Conservation (phyloP, 345 rosid genomes). For the Fremontodendron californicum region DNA sequence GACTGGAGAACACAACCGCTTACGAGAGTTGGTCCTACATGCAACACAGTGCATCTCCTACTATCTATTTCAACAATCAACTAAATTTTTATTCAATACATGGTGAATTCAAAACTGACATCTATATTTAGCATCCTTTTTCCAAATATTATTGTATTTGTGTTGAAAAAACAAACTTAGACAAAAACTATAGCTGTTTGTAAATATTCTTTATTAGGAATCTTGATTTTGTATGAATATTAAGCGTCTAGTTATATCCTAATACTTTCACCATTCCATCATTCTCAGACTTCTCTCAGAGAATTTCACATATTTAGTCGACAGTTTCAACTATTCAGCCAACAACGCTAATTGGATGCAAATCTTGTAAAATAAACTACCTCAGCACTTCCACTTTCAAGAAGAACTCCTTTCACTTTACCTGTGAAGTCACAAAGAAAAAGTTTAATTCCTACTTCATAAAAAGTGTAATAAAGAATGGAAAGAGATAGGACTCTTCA, state of each 20-base stretch:
- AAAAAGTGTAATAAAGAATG: neutral
- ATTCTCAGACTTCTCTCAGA: neutral
- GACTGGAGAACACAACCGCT: neutral
- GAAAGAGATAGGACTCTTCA: neutral
- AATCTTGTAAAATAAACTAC: slow-evolving; percentile 32
- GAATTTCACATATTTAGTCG: neutral
- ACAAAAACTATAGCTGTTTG: too few relatives aligned
- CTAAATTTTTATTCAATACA: neutral
- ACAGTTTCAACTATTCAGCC: neutral
- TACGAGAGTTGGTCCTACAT: neutral
- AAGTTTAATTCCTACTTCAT: neutral
- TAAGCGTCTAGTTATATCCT: neutral
- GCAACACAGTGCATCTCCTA: neutral
- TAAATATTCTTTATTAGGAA: neutral
- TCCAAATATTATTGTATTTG: slow-evolving; percentile 35
- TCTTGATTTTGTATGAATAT: neutral
- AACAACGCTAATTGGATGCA: neutral
- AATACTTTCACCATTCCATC: neutral
- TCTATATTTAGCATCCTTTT: neutral
- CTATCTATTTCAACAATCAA: neutral
- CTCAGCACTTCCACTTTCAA: slow-evolving; percentile 96
- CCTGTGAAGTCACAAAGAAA: slow-evolving; percentile 37
- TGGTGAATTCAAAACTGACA: neutral
- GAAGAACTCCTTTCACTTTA: slow-evolving; percentile 82
- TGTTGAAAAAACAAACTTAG: neutral